Evolutionary conservation across 148 eudicot genomes (phyloP).

Genomic region (Silene latifolia): DNA sequence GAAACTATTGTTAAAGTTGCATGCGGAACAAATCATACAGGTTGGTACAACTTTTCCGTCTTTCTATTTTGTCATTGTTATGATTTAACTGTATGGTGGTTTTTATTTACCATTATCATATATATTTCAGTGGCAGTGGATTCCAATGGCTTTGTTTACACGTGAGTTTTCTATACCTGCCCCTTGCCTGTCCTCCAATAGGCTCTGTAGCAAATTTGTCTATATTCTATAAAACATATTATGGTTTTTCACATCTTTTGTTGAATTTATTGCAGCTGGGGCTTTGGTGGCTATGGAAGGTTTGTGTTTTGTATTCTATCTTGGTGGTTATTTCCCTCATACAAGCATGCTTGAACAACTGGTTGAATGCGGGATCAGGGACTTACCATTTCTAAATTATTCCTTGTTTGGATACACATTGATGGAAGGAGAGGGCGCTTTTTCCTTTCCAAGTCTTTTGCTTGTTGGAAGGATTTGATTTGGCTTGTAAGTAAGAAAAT

Average conservation of each 20-base stretch:
- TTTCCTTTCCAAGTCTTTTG: not conserved
- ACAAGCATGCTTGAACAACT: not conserved
- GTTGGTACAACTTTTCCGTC: constrained; percentile 27
- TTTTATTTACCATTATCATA: constrained; percentile 3
- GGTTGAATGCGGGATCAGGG: not conserved
- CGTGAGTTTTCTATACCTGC: constrained; percentile 56
- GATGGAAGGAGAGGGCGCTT: not conserved
- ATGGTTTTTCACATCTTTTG: constrained; percentile 9
- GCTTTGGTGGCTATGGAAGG: constrained; percentile 99
- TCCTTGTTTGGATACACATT: not conserved
- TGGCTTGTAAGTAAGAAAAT: too few relatives aligned
- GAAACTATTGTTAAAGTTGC: constrained; percentile 90
- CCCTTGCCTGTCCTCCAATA: not conserved
- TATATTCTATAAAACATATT: not conserved
- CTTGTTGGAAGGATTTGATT: too few relatives aligned
- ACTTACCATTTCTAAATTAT: not conserved
- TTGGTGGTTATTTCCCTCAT: not conserved
- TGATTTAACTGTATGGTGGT: not conserved
- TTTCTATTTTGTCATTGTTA: not conserved
- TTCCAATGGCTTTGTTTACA: constrained; percentile 85
- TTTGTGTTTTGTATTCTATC: constrained; percentile 28
- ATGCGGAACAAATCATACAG: constrained; percentile 97
- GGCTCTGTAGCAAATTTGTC: not conserved
- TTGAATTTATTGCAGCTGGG: constrained; percentile 64
- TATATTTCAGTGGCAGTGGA: constrained; percentile 80